Percentiles rank a stretch among this genome's conserved stretches.
Evolutionary conservation across 306 rosid species (phyloP).

Genomic region (Lablab purpureus): DNA sequence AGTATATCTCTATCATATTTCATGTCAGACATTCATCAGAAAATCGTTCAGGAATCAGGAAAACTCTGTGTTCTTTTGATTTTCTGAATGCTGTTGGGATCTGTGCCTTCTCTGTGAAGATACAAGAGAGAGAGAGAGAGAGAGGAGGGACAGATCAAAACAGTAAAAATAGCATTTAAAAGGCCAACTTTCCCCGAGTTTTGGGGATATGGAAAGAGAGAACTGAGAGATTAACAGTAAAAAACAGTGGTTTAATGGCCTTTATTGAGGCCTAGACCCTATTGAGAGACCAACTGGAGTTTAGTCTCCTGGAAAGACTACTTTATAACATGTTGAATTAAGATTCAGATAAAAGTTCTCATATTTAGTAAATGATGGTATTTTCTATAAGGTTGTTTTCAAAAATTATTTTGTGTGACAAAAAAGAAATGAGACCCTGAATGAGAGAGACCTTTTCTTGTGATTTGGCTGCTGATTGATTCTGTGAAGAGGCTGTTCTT

Average conservation of each 20-base stretch:
- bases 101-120: conserved; percentile 66
- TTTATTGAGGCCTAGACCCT: conserved; percentile 51
- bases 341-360: neutral
- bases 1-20: conserved; percentile 42
- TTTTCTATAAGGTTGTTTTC: neutral
- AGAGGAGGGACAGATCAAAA: conserved; percentile 35
- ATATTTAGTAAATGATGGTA: neutral
- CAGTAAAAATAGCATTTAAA: conserved; percentile 53
- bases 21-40: conserved; percentile 72
- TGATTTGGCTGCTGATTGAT: conserved; percentile 66
- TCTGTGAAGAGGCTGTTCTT: conserved; percentile 61
- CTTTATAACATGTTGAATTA: neutral
- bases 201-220: conserved; percentile 55
- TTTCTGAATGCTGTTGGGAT: conserved; percentile 84
- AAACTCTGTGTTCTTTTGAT: conserved; percentile 72
- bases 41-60: conserved; percentile 84
- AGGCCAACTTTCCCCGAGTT: conserved; percentile 59
- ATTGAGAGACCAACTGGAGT: conserved; percentile 7
- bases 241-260: conserved; percentile 50
- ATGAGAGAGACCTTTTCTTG: conserved; percentile 70
- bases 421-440: neutral
- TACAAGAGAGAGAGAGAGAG: conserved; percentile 27
- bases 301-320: neutral
- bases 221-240: conserved; percentile 53
- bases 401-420: neutral